Percentiles rank a stretch among this genome's conserved stretches.
These are phyloP conservation scores for Hyphochytrium catenoides DNA, from an alignment of 352 stramenopile species.

Conservation along the genomic window DNA sequence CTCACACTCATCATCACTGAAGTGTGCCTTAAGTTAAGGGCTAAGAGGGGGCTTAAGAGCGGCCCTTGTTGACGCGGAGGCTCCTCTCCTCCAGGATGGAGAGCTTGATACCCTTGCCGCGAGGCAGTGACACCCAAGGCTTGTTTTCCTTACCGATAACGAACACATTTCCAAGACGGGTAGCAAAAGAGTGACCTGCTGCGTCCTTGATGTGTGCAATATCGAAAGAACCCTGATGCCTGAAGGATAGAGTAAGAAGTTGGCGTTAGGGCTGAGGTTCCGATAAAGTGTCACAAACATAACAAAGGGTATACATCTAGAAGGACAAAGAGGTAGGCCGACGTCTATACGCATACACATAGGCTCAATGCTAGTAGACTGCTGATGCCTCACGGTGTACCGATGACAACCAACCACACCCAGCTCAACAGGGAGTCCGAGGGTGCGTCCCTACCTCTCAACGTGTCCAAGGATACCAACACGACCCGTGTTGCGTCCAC, in stretches of 20 bases:
- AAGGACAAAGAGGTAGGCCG: no score
- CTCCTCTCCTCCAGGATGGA: constrained; percentile 87
- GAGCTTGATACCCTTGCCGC: constrained; percentile 97
- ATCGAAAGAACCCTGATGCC: constrained; percentile 96
- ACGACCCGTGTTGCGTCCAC: constrained; percentile 87
- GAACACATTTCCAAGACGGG: constrained; percentile 91
- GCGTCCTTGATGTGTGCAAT: constrained; percentile 97
- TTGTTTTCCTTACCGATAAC: constrained; percentile 78
- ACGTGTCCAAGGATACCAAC: constrained; percentile 90
- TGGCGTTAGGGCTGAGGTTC: no score
- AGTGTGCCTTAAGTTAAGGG: no score
- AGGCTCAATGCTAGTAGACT: no score
- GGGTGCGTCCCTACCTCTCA: constrained; percentile 78
- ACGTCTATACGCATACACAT: no score
- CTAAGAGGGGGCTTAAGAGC: no score
- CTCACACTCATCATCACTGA: no score
- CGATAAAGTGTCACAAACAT: no score
- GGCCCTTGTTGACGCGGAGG: constrained; percentile 31
- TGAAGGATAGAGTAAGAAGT: no score
- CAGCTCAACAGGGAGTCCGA: constrained; percentile 60
- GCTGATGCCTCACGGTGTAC: no score
- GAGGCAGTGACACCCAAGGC: constrained; percentile 82
- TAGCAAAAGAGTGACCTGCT: constrained; percentile 90
- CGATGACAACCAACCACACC: constrained; percentile 64
- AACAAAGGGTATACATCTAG: no score